Base-by-base conservation (phyloP, 208 protist species). In the Crithidia fasciculata region DNA sequence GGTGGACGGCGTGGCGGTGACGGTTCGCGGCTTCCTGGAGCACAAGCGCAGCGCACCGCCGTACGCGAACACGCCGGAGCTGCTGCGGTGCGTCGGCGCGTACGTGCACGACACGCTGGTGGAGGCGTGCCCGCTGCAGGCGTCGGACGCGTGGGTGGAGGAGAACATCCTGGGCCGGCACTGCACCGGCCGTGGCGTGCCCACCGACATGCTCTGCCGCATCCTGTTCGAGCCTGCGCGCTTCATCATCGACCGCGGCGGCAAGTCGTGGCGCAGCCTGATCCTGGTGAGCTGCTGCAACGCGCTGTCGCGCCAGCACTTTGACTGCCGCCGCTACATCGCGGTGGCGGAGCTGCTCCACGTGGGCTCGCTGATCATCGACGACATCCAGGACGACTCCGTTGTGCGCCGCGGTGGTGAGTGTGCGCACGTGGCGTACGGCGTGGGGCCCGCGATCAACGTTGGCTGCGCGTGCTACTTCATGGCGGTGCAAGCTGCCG, bases 321-420 rank as follows among this genome's bases (percentile, higher is more conserved):
- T 88, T 65, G 86, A 93, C 61, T 89, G 81, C 66, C 54, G 55
- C 16, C 71, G 64, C 8, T 90, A 86, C 62, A 84, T 89, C 67
- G 80, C 80, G 10, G 82, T 92, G 15, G 66, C 82, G 0, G 86
- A 94, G 56, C 72, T 94, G 57, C 74, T 90, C 6, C 89, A 94
- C 65, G 80, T 87, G 15, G 89, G 89, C 18, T 92, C 89, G 10
- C 76, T 92, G 39, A 87, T 92, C 59, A 90, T 94, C 54, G 87
- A 94, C 58, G 89, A 94, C 69, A 87, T 94, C 67, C 72, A 94
- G 49, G 89, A 94, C 56, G 72, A 86, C 49, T 91, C 89, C 10
- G 37, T 80, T n/a, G 69, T 89, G 8, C 78, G 89, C n/a, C 80
- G 89, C 45, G 87, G 89, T 40, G 83, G 82, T 37, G 43, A 68